These are phyloP conservation scores for Xanthoconium stramineum DNA, from an alignment of 768 basidiomycete species.

Conservation along the genomic window DNA sequence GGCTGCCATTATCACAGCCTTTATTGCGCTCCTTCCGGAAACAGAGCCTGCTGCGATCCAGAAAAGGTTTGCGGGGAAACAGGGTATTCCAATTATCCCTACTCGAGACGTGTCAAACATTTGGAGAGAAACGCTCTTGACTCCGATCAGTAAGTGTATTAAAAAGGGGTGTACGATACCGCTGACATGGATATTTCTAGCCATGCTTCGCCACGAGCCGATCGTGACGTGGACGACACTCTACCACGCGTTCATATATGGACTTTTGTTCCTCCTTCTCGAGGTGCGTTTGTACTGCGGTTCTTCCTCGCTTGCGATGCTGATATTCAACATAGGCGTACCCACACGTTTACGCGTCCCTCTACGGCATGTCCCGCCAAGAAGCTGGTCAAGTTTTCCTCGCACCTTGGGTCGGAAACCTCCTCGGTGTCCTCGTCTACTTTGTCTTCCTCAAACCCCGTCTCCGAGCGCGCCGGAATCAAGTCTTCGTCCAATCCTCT, in stretches of 20 bases:
- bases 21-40: constrained; percentile 22
- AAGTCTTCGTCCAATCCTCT: constrained; percentile 16
- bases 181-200: constrained; percentile 10
- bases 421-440: constrained; percentile 26
- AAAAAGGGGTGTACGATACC: not conserved
- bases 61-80: constrained; percentile 13
- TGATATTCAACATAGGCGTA: constrained; percentile 16
- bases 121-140: constrained; percentile 24
- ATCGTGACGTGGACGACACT: constrained; percentile 28
- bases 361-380: constrained; percentile 25
- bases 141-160: constrained; percentile 24
- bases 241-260: constrained; percentile 28
- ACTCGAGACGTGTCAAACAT: constrained; percentile 5
- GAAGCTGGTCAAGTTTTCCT: constrained; percentile 24
- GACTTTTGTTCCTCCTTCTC: constrained; percentile 29
- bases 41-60: constrained; percentile 23
- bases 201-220: constrained; percentile 24
- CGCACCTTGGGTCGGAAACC: constrained; percentile 25
- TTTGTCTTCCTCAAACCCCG: constrained; percentile 25
- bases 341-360: constrained; percentile 18
- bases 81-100: not conserved
- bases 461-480: constrained; percentile 13
- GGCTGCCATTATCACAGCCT: constrained; percentile 16
- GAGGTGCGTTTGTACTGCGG: constrained; percentile 9
- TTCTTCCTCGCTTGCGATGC: not conserved